Base-by-base conservation (phyloP, 768 basidiomycete genomes). In the Mycena vulgaris region DNA sequence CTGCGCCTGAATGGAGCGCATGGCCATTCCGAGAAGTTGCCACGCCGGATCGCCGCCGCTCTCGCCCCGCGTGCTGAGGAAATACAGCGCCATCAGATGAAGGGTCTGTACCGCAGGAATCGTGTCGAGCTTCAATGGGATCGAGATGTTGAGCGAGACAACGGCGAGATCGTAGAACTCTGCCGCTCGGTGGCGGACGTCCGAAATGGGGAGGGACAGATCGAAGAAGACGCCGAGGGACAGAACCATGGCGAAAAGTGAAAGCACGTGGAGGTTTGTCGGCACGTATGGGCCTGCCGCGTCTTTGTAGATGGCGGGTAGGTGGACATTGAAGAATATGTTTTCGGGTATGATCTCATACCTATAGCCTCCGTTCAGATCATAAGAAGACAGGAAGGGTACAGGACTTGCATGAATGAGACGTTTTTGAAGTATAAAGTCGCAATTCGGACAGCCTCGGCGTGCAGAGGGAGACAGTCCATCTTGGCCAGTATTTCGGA, bases 1-100 rank as follows among this genome's bases (percentile, higher is more conserved):
- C 39, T 77, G 76, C 14, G 76, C 74, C 35, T 75, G 71, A 23
- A 77, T 69, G 3, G 76, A 74, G 4, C 76, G 69, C 64, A 74
- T 72, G 19, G 71, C 75, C 66, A 77, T 74, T 0, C 76, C 76
- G 19, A 77, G 51, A 10, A 77, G 21, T 48, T 77, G 76, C 76
- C 76, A 77, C 0, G 75, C 74, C 14, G 71, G 42, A 27, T 77
- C 76, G 7, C 73, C 76, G 42, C 75, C 75, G 16, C 68, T 66
- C 42, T 75, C 74, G 16, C 68, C 75, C 39, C 52, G 52, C 14
- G 70, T 71, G 52, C 73, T 73, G 27, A 77, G 51, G n/a, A 69
- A 70, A 56, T 75, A 77, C 40, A 75, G 25, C 9, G 71, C 59
- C 70, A 77, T 74, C 11, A 77, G 53, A 63, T 77, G 69, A 10